Percentiles rank a stretch among this genome's conserved stretches.
Conservation (phyloP, 1,284 basidiomycete genomes). For the Apiotrichum akiyoshidainum region DNA sequence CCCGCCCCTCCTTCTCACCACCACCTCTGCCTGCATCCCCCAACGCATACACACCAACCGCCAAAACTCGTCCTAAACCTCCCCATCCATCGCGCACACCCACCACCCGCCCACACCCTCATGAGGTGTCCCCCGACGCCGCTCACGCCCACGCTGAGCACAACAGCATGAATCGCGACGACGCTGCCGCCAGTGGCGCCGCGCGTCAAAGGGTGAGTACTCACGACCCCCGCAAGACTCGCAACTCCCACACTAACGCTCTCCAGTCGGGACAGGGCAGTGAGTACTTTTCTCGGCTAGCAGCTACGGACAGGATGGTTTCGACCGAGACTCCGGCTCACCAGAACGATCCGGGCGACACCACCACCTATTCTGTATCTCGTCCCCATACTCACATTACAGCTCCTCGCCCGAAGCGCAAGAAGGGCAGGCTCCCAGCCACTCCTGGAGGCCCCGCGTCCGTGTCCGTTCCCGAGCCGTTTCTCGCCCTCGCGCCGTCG, state of each 20-base stretch:
- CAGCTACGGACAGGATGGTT: neutral
- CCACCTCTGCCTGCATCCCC: too few relatives aligned
- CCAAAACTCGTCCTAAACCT: neutral
- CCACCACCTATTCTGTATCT: neutral
- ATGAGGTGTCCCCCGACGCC: neutral
- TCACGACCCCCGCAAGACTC: neutral
- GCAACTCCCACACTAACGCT: neutral
- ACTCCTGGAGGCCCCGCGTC: neutral
- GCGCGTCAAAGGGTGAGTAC: constrained; percentile 2
- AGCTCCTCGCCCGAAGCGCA: constrained; percentile 24
- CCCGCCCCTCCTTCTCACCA: too few relatives aligned
- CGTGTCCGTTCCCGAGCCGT: constrained; percentile 36
- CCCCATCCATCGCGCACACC: neutral
- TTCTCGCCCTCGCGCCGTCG: constrained; percentile 42
- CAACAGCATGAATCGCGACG: constrained; percentile 5
- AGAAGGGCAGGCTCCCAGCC: constrained; percentile 27
- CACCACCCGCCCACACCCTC: neutral
- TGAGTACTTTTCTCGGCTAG: neutral
- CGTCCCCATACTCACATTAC: neutral
- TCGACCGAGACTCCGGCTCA: neutral
- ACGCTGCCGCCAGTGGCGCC: constrained; percentile 2
- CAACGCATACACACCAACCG: neutral
- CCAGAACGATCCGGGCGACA: neutral
- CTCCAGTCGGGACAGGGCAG: constrained; percentile 4
- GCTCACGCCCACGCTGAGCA: constrained; percentile 4